Evolutionary conservation across 148 eudicot species (phyloP).

Genomic region (Pouteria glomerata): DNA sequence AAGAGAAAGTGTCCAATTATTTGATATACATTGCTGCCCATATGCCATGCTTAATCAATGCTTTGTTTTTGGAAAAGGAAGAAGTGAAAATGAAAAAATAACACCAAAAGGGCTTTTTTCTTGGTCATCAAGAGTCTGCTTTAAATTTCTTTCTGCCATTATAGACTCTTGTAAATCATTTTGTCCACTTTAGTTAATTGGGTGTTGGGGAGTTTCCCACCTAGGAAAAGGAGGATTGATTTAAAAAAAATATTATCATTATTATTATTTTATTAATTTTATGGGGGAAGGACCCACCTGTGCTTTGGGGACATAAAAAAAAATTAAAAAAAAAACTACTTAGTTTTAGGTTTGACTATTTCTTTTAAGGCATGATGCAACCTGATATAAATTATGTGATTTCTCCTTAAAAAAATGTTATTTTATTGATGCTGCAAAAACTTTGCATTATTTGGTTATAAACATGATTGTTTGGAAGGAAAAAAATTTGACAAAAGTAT

Average conservation of each 20-base stretch:
- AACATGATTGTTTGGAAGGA: too few species aligned
- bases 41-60: not conserved
- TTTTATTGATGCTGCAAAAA: too few species aligned
- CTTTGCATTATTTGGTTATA: too few species aligned
- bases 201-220: not conserved
- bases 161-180: constrained; percentile 6
- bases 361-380: not conserved
- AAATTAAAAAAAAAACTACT: not conserved
- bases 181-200: constrained; percentile 9
- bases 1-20: too few species aligned
- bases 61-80: not conserved
- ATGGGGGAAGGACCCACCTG: not conserved
- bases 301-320: not conserved
- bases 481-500: too few species aligned
- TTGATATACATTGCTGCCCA: constrained; percentile 1
- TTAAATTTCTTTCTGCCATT: not conserved
- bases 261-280: not conserved
- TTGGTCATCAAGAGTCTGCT: too few species aligned
- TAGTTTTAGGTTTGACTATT: not conserved
- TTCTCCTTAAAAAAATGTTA: too few species aligned
- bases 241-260: not conserved
- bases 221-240: not conserved
- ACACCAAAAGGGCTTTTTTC: not conserved
- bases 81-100: not conserved
- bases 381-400: too few species aligned